Conservation (phyloP, 495 filamentous ascomycete species). For the Aspergillus sclerotiicarbonarius region DNA sequence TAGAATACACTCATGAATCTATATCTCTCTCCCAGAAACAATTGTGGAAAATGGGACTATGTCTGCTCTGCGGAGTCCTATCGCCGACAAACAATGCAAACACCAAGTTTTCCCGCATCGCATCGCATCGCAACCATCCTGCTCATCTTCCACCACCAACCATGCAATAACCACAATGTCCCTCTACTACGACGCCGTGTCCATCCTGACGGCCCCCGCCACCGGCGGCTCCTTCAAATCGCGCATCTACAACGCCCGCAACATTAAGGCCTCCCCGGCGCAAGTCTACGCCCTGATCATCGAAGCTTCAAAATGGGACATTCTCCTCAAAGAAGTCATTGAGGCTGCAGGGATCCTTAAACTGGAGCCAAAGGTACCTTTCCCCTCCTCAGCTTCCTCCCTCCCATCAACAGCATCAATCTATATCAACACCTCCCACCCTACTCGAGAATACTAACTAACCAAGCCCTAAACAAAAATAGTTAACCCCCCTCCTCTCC, state of each 20-base stretch:
- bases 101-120: slow-evolving; percentile 16
- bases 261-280: slow-evolving; percentile 70
- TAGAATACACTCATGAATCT: no score
- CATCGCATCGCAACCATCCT: not conserved
- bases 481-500: slow-evolving; percentile 80
- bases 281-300: slow-evolving; percentile 82
- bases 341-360: slow-evolving; percentile 68
- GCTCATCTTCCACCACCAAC: not conserved
- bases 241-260: slow-evolving; percentile 64
- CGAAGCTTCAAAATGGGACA: slow-evolving; percentile 88
- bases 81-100: slow-evolving; percentile 29
- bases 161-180: slow-evolving; percentile 59
- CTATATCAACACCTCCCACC: not conserved
- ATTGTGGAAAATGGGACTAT: no score
- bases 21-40: no score
- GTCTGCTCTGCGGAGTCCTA: no score
- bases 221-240: slow-evolving; percentile 77
- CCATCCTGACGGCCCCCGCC: slow-evolving; percentile 60
- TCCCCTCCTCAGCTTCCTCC: slow-evolving; percentile 4
- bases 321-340: slow-evolving; percentile 80
- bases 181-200: slow-evolving; percentile 88
- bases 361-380: slow-evolving; percentile 81
- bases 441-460: not conserved
- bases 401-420: no score
- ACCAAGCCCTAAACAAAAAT: slow-evolving; percentile 12